Evolutionary conservation across 1,284 basidiomycete species (phyloP).

Genomic region (Chalciporus sp.): DNA sequence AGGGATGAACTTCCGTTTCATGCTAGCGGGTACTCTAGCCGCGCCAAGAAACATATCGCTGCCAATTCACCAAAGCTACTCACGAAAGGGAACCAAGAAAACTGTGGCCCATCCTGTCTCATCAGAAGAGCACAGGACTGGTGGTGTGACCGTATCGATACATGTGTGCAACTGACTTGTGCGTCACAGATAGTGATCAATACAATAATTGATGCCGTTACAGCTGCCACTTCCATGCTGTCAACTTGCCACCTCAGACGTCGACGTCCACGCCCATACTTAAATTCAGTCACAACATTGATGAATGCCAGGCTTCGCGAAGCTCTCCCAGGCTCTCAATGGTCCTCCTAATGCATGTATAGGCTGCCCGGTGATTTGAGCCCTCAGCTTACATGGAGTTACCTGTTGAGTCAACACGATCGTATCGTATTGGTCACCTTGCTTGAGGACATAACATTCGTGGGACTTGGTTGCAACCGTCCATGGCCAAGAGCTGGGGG

Average conservation of each 20-base stretch:
- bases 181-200: too few species aligned
- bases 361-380: background rate
- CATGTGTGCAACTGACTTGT: background rate
- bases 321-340: background rate
- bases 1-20: too few species aligned
- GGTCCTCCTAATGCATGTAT: background rate
- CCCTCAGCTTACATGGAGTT: background rate
- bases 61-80: too few species aligned
- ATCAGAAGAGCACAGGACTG: background rate
- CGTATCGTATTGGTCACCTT: background rate
- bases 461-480: background rate
- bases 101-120: background rate
- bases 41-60: too few species aligned
- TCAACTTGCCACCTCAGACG: background rate
- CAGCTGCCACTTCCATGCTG: background rate
- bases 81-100: too few species aligned
- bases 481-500: background rate
- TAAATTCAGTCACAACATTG: background rate
- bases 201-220: background rate
- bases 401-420: background rate
- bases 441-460: background rate
- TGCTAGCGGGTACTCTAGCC: too few species aligned
- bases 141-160: conserved; percentile 5
- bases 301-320: background rate
- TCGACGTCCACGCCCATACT: too few species aligned